Evolutionary conservation across 192 early-diverging fungal genomes (phyloP), one percentile per base, ranked within the genome.

Genomic region (Phycomyces nitens): DNA sequence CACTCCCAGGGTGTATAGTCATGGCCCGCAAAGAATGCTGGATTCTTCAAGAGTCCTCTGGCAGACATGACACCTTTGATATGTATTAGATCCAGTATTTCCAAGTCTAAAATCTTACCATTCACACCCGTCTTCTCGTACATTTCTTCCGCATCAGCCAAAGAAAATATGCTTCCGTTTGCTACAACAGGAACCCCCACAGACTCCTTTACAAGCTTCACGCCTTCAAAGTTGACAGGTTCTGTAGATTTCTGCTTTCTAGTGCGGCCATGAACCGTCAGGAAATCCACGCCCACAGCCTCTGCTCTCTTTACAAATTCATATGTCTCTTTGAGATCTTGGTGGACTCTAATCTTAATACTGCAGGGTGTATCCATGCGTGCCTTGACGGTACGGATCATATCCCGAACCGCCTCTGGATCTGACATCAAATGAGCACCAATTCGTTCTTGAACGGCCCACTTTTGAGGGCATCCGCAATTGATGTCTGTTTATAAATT

Each of bases 391-490:
- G 82, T 79, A 2, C 84, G 77, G 39, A 97, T 89, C 94, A 98
- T 98, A 53, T 94, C 94, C 34, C 82, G 77, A n/a, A 98, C 92
- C 16, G 81, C 77, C 43, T 98, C 96, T 10, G 96, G 96, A 40
- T 90, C 71, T 34, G 89, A 86, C 82, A 96, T 92, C 58, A 98
- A 72, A 62, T 89, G 84, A 0, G 89, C 80, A 3, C 96, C 96
- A 62, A 97, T 92, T 10, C 82, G 74, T 74, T 97, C 96, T 24
- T 90, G 77, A 66, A 92, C 87, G 0, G 96, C 96, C 94, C 94
- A 97, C 73, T 85, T 87, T 75, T 99, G 96, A 16, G 96, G 96
- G 64, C 96, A 99, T 18, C 96, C 96, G 77, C 94, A 99, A 70
- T 99, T 92, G 52, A 92, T 73, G 52, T 91, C 87, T 77, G 24